phyloP scores from a whole-genome alignment of 148 eudicot species.

The Euryodendron excelsum region DNA sequence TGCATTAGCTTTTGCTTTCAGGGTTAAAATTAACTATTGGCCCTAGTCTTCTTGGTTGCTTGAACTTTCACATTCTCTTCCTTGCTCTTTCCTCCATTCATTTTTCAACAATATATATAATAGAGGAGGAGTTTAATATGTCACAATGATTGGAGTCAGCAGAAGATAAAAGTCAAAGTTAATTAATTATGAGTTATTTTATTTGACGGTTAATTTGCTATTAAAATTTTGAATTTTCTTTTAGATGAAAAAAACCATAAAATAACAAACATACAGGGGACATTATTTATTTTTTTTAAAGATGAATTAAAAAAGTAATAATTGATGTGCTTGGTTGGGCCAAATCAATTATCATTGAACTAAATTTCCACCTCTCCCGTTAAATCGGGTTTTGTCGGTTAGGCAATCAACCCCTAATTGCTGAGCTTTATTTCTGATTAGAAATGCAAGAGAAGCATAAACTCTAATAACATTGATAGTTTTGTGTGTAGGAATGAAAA shows the following conservation, averaged over 20 bases:
- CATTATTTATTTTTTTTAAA: neutral
- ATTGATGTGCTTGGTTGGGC: too few relatives aligned
- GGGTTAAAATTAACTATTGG: too few relatives aligned
- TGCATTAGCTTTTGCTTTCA: too few relatives aligned
- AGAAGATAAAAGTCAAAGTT: neutral
- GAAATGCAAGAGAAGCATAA: too few relatives aligned
- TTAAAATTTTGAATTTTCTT: neutral
- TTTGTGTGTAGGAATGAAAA: too few relatives aligned
- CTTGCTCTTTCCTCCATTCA: neutral
- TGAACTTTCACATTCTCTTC: neutral
- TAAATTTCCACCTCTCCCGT: constrained; percentile 22
- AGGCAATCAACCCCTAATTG: too few relatives aligned
- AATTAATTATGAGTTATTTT: neutral
- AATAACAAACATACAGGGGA: too few relatives aligned
- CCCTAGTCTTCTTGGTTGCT: too few relatives aligned
- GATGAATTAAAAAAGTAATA: neutral
- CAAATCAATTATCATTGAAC: constrained; percentile 28
- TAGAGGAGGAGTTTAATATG: neutral
- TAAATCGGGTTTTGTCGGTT: constrained; percentile 31
- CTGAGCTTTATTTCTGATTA: too few relatives aligned
- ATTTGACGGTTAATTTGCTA: neutral
- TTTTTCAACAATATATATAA: too few relatives aligned
- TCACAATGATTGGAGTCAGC: neutral
- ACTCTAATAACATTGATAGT: too few relatives aligned
- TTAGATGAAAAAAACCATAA: neutral